Evolutionary conservation across 176 grass and related monocot species (phyloP).

Genomic region (Phoenix roebelenii): DNA sequence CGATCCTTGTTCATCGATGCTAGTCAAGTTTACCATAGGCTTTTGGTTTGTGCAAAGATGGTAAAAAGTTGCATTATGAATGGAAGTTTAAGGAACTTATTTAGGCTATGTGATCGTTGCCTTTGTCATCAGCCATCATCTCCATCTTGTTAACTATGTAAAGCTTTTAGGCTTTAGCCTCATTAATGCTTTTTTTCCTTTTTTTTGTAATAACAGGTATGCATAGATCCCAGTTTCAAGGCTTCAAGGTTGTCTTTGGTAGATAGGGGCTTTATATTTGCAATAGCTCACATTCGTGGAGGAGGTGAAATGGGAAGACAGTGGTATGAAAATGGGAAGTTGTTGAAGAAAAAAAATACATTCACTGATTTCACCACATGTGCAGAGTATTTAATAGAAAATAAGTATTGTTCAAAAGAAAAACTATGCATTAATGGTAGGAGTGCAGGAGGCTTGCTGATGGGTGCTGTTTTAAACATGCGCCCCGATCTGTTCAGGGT

Average conservation of each 20-base stretch:
- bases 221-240: conserved; percentile 63
- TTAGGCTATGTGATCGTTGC: too few relatives aligned
- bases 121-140: too few relatives aligned
- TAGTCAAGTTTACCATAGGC: too few relatives aligned
- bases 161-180: too few relatives aligned
- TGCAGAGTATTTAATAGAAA: conserved; percentile 70
- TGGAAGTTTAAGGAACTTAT: too few relatives aligned
- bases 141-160: too few relatives aligned
- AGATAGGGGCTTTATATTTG: conserved; percentile 72
- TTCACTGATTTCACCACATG: conserved; percentile 92
- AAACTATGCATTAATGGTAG: conserved; percentile 83
- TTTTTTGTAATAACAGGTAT: conserved; percentile 36
- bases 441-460: conserved; percentile 76
- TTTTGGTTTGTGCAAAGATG: too few relatives aligned
- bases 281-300: conserved; percentile 76
- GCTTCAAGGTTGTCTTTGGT: conserved; percentile 64
- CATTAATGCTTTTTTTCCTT: too few relatives aligned
- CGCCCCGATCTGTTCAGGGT: conserved; percentile 80
- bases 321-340: conserved; percentile 88
- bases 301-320: conserved; percentile 93
- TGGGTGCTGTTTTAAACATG: conserved; percentile 81
- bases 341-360: conserved; percentile 78
- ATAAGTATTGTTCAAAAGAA: conserved; percentile 60
- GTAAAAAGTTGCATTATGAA: too few relatives aligned
- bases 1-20: too few relatives aligned